Base-by-base conservation (phyloP, 208 protist genomes). In the Borovskyia barvae region DNA sequence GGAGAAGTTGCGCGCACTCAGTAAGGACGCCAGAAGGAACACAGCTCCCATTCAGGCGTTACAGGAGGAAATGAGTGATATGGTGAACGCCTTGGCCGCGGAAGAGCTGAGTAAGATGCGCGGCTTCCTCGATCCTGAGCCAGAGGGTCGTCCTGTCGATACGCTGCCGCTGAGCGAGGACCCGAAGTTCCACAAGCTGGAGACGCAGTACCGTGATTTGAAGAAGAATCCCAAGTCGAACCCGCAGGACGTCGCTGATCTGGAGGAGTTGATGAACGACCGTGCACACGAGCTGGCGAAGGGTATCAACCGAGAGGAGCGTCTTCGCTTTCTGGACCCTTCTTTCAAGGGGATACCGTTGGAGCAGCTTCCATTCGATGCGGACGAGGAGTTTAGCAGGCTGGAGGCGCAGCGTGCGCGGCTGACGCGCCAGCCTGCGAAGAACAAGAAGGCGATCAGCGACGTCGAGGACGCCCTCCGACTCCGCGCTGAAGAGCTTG, bases 211-310 rank as follows among this genome's bases (percentile, higher is more conserved):
- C 54, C 78, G 79, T 63, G 75, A 80, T 12, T 66, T 90, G 24
- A 74, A 79, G 47, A 82, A 80, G 53, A 71, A 77, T 56, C 58
- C 67, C 36, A 65, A 66, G 48, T 51, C 60, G 39, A 91, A 90
- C 43, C 64, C 48, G 26, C 59, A 87, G 62, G 67, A 70, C 36
- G 53, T 90, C 35, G 74, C 74, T 25, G 85, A 87, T 42, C 56
- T 90, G 11, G 75, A 89, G 69, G 82, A 90, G 53, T 56, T 81
- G 17, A 86, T 93, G 80, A 90, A 90, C 62, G 77, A 85, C 52
- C 80, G 80, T 42, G 79, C 82, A 28, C 66, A 86, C 50, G 62
- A 85, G 54, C 63, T 93, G 26, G 80, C 82, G 20, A 80, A 90
- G 66, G 75, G 69, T 33, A 81, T 91, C 58, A 80, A 85, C 45